These are phyloP conservation scores for Cucumis melo DNA, from an alignment of 306 rosid species.

Conservation along the genomic window DNA sequence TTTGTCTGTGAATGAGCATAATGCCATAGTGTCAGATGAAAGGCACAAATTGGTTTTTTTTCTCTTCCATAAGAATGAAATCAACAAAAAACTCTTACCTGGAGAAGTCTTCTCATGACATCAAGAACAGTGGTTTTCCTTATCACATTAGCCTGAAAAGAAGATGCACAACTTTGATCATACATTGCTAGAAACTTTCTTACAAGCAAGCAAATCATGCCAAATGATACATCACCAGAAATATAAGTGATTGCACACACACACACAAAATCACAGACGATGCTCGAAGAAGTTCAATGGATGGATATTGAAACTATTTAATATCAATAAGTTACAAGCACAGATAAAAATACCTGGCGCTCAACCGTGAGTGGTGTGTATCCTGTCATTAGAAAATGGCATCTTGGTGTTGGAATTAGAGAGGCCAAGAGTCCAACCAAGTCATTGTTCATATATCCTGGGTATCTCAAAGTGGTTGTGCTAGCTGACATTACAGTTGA, in stretches of 20 bases:
- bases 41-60: background rate
- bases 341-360: conserved; percentile 55
- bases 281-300: background rate
- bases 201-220: background rate
- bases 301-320: background rate
- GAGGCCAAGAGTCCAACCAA: conserved; percentile 99
- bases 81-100: conserved; percentile 32
- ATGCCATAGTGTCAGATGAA: conserved; percentile 1
- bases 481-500: conserved; percentile 99
- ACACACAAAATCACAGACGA: background rate
- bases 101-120: conserved; percentile 97
- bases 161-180: conserved; percentile 6
- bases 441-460: conserved; percentile 99
- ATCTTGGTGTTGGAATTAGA: conserved; percentile 91
- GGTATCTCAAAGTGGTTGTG: conserved; percentile 92
- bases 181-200: background rate
- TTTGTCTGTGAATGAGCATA: conserved; percentile 48
- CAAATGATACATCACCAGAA: background rate
- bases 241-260: background rate
- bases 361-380: conserved; percentile 96
- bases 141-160: conserved; percentile 78
- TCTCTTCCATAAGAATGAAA: background rate
- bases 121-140: conserved; percentile 98
- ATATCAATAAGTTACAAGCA: background rate
- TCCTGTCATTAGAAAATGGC: conserved; percentile 99